Base-by-base conservation (phyloP, 352 stramenopile genomes). In the Pseudoperonospora humuli region DNA sequence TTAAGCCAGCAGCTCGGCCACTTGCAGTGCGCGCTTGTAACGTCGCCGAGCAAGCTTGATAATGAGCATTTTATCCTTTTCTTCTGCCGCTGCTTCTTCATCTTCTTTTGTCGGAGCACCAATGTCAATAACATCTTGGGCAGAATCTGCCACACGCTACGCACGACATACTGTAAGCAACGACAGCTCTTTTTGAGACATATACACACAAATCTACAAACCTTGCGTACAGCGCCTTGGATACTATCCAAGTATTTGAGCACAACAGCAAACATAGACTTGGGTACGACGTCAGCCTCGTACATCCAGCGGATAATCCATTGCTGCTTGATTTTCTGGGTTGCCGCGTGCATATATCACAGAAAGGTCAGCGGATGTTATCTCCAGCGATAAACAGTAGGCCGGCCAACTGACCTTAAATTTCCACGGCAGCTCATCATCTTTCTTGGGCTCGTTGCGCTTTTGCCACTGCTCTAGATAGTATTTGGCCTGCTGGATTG, bases 281-380 rank as follows among this genome's bases (percentile, higher is more conserved):
- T 91, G 37, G 75, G 62, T 24, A 89, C 70, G 19, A 91, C 70
- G 29, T 88, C 76, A 5, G 75, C 76, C 31, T 87, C 75, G 49
- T 84, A 88, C 75, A 91, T 87, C 75, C 79, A 91, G 25, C 45
- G 59, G 7, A 91, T 43, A 39, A 91, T 78, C 79, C 79, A 91
- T 38, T 77, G 61, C 62, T 91, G 79, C 52, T 88, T 86, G 13
- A 80, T 75, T 75, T 83, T 91, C 75, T 84, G 39, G 19, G 50
- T 39, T 17, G 14, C n/a, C 23, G 48, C 1, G 9, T 25, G 8
- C 8, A 37, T 14, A 41, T 8, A 47, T 44, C 31, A 47, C 20
- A 51, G 17, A 21, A 39, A 2, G 4, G 50, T 54, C 23, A 50
- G 39, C 25, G 6, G 39, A 24, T 10, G 14, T 33, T 10, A 41